A percentile compares a stretch with the other conserved stretches of the same genome.
Conservation (phyloP, 2,329 filamentous ascomycete species). For the Tolypocladium sp. region DNA sequence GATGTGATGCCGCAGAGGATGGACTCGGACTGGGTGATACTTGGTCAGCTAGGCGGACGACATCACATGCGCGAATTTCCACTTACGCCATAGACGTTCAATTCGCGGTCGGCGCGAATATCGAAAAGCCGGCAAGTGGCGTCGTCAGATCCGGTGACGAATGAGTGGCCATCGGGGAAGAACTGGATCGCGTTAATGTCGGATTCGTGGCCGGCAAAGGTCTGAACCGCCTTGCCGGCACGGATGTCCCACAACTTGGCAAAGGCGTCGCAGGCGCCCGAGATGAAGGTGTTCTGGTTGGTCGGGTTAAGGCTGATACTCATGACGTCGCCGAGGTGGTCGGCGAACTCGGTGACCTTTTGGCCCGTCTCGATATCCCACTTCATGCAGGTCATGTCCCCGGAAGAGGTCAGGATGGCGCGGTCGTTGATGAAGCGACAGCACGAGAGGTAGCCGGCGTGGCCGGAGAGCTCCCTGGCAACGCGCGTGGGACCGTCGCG, state of each 20-base stretch:
- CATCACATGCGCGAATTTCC: not conserved
- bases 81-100: conserved; percentile 61
- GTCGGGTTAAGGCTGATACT: conserved; percentile 99
- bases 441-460: conserved; percentile 96
- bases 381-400: conserved; percentile 99
- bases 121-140: conserved; percentile 96
- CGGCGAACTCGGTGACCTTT: conserved; percentile 95
- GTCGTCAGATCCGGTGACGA: conserved; percentile 95
- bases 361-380: conserved; percentile 99
- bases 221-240: conserved; percentile 96
- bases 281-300: conserved; percentile 98
- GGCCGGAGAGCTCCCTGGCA: conserved; percentile 88
- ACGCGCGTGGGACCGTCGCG: conserved; percentile 96
- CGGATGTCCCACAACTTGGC: conserved; percentile 99
- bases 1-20: conserved; percentile 98
- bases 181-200: conserved; percentile 99
- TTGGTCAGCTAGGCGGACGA: conserved; percentile 9
- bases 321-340: conserved; percentile 98
- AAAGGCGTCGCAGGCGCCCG: conserved; percentile 97
- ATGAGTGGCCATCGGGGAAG: conserved; percentile 97
- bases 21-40: conserved; percentile 67
- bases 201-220: conserved; percentile 95
- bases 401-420: conserved; percentile 93
- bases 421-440: conserved; percentile 98
- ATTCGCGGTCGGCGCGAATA: conserved; percentile 82